These are phyloP conservation scores for Aureobasidium sp. DNA, from an alignment of 2,329 filamentous ascomycete species.

Conservation along the genomic window DNA sequence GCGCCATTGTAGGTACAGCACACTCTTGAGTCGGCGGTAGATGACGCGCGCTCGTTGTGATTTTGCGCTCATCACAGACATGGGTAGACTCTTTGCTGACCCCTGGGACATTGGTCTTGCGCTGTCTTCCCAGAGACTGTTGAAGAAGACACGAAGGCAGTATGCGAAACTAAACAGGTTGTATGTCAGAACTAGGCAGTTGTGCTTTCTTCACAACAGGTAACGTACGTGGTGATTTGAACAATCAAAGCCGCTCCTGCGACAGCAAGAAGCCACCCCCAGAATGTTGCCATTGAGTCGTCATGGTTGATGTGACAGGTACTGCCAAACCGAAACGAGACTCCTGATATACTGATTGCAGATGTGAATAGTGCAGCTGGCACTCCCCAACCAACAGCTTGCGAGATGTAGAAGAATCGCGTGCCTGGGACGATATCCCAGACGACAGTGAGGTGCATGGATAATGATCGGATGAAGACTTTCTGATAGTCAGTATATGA, in stretches of 20 bases:
- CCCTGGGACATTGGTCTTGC: constrained; percentile 24
- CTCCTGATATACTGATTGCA: constrained; percentile 75
- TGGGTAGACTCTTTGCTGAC: constrained; percentile 54
- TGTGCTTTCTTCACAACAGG: background rate
- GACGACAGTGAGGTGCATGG: constrained; percentile 93
- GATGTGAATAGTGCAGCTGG: constrained; percentile 66
- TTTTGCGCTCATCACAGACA: constrained; percentile 65
- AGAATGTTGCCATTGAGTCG: constrained; percentile 75
- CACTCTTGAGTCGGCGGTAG: constrained; percentile 75
- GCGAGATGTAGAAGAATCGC: constrained; percentile 80
- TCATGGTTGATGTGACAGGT: constrained; percentile 92
- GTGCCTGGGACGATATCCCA: constrained; percentile 89
- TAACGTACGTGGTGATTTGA: constrained; percentile 70
- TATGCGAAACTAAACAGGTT: constrained; percentile 50
- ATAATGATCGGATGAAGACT: constrained; percentile 79
- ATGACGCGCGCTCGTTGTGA: constrained; percentile 81
- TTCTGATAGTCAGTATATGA: background rate
- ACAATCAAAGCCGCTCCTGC: constrained; percentile 67
- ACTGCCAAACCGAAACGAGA: constrained; percentile 86
- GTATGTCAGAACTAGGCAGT: background rate
- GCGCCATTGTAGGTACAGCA: constrained; percentile 88
- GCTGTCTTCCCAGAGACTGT: constrained; percentile 65
- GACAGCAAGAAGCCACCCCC: constrained; percentile 80
- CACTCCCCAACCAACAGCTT: constrained; percentile 75
- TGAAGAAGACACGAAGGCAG: constrained; percentile 90